phyloP scores from a whole-genome alignment of 1,284 basidiomycete genomes.

The Ustilago curta region DNA sequence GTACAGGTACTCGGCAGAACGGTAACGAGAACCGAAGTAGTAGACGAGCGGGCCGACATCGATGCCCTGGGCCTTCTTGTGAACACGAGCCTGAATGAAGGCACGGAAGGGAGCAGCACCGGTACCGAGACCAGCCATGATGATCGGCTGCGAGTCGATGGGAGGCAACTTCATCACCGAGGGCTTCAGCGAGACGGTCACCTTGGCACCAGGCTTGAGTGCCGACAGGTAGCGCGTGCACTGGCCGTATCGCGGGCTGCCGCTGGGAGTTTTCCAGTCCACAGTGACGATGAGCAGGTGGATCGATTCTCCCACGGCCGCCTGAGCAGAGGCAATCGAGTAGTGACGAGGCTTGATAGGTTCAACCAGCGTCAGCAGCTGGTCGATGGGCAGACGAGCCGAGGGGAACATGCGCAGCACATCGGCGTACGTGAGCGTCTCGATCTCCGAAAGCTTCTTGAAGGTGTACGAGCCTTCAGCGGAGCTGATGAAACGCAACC shows the following conservation, averaged over 20 bases:
- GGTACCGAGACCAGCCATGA: conserved; percentile 98
- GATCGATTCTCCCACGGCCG: conserved; percentile 91
- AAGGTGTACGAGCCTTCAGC: conserved; percentile 91
- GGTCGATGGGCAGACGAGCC: conserved; percentile 80
- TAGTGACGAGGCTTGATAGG: conserved; percentile 93
- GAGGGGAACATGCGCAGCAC: conserved; percentile 83
- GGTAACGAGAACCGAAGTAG: conserved; percentile 97
- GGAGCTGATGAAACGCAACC: conserved; percentile 90
- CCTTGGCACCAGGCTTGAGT: conserved; percentile 86
- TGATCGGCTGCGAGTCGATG: conserved; percentile 86
- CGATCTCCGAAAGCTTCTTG: conserved; percentile 93
- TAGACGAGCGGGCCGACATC: conserved; percentile 91
- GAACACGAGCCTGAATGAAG: conserved; percentile 93
- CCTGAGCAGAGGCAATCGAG: conserved; percentile 94
- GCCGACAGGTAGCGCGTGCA: conserved; percentile 93
- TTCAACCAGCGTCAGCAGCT: conserved; percentile 83
- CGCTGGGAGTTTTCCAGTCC: conserved; percentile 88
- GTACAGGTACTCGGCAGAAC: conserved; percentile 94
- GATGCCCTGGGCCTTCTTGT: conserved; percentile 80
- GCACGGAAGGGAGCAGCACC: conserved; percentile 98
- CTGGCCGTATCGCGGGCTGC: conserved; percentile 86
- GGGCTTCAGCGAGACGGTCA: conserved; percentile 97
- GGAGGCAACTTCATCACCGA: conserved; percentile 99
- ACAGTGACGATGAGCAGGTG: conserved; percentile 96
- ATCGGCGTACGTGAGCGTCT: conserved; percentile 94